Evolutionary conservation across 768 basidiomycete genomes (phyloP), one percentile per base, ranked within the genome.

Genomic region (Collybiopsis luxurians): DNA sequence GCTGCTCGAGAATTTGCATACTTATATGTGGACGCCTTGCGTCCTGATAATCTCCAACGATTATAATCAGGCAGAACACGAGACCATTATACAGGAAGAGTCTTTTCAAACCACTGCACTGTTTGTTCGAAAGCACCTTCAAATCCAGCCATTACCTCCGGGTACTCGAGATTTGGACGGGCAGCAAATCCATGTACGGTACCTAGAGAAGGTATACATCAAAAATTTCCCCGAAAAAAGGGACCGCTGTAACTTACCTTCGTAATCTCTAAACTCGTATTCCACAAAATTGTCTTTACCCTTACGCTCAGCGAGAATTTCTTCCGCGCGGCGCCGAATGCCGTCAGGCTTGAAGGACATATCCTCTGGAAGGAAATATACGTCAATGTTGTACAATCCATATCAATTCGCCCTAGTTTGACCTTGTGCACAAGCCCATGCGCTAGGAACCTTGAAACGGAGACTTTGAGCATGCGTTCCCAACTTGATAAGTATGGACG

Each of bases 151-250:
- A 75, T 77, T 48, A 76, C 70, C 10, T 72, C 75, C 4, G 73
- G 67, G 21, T 72, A 56, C 3, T 63, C 64, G 13, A 76, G 50
- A 42, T 78, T 73, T 2, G 79, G 80, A 11, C 75, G 71, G 11
- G 70, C 67, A 23, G 73, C 77, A 56, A 79, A 81, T 7, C 80
- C 79, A 57, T 81, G 80, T 3, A 72, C 63, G 6, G 77, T 79
- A 7, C 75, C 77, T 79, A 59, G 11, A 2, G 26, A 56, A 48
- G 21, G n/a, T n/a, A n/a, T n/a, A n/a, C n/a, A n/a, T n/a, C n/a
- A n/a, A n/a, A n/a, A n/a, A n/a, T n/a, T n/a, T n/a, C n/a, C n/a
- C n/a, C n/a, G n/a, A n/a, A n/a, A n/a, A n/a, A n/a, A n/a, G n/a
- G n/a, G n/a, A n/a, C n/a, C n/a, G n/a, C n/a, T n/a, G n/a, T n/a